phyloP scores from a whole-genome alignment of 768 basidiomycete species.

The Tylopilus sp. region DNA sequence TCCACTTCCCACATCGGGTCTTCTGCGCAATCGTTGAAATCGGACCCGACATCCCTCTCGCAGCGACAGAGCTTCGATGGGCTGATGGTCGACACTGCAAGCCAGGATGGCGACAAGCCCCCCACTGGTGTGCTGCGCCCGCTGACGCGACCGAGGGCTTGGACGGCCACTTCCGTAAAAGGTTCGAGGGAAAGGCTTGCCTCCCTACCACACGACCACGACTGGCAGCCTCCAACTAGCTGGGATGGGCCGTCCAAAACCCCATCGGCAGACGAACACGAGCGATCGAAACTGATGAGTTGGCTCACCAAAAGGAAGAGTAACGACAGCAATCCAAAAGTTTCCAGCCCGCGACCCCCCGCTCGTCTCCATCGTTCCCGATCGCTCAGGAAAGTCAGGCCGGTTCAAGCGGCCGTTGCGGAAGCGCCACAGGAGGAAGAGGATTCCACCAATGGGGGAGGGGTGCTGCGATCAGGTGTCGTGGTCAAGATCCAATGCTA shows the following conservation, averaged over 20 bases:
- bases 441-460: neutral
- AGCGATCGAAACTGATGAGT: neutral
- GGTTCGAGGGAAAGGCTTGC: neutral
- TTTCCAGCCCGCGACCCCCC: neutral
- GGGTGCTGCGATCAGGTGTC: neutral
- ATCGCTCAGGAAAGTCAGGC: neutral
- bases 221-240: slow-evolving; percentile 23
- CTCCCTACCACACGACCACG: neutral
- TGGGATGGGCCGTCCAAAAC: slow-evolving; percentile 22
- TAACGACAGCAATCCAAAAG: neutral
- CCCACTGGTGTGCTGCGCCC: neutral
- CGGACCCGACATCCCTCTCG: neutral
- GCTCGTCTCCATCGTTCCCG: neutral
- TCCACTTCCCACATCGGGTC: neutral
- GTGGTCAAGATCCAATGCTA: slow-evolving; percentile 14
- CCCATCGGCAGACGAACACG: neutral
- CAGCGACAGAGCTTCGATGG: neutral
- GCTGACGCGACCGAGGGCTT: neutral
- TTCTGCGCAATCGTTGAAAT: neutral
- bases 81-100: neutral
- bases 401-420: neutral
- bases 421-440: neutral
- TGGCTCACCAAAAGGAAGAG: slow-evolving; percentile 1
- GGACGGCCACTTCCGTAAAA: neutral
- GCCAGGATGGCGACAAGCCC: neutral